These are phyloP conservation scores for Saccharum spontaneum DNA, from an alignment of 176 grass and related monocot species.

Conservation along the genomic window DNA sequence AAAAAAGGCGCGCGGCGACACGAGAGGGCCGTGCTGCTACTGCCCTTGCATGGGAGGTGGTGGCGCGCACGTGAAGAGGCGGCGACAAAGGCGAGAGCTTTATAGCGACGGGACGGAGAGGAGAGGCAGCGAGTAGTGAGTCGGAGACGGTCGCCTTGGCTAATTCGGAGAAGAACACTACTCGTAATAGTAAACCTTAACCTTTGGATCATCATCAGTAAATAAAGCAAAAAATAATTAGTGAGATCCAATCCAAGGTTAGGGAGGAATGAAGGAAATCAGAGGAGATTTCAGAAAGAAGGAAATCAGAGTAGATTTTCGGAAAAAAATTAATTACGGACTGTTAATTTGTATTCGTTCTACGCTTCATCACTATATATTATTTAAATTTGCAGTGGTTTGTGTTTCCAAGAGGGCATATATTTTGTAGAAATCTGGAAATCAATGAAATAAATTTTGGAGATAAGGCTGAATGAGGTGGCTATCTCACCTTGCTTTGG, in stretches of 20 bases:
- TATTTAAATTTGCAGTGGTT: neutral
- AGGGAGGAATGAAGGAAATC: neutral
- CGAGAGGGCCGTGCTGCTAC: slow-evolving; percentile 22
- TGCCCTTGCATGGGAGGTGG: slow-evolving; percentile 45
- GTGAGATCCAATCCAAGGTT: neutral
- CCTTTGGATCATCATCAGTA: neutral
- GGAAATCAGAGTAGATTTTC: neutral
- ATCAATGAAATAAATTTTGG: neutral
- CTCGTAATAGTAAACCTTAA: too few relatives aligned
- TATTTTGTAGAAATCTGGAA: neutral
- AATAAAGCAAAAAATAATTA: neutral
- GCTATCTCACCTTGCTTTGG: neutral
- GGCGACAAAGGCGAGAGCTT: slow-evolving; percentile 48
- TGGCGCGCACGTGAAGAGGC: slow-evolving; percentile 48
- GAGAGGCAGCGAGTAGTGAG: neutral
- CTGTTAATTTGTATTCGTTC: neutral
- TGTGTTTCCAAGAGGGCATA: neutral
- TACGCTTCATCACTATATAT: neutral
- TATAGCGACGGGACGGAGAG: slow-evolving; percentile 18
- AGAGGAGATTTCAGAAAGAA: neutral
- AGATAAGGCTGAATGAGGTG: slow-evolving; percentile 18
- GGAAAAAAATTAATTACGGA: neutral
- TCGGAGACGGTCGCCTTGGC: neutral
- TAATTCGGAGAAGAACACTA: neutral
- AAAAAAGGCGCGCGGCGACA: neutral